Base-by-base conservation (phyloP, 441 rosid genomes). In the Melianthus villosus region DNA sequence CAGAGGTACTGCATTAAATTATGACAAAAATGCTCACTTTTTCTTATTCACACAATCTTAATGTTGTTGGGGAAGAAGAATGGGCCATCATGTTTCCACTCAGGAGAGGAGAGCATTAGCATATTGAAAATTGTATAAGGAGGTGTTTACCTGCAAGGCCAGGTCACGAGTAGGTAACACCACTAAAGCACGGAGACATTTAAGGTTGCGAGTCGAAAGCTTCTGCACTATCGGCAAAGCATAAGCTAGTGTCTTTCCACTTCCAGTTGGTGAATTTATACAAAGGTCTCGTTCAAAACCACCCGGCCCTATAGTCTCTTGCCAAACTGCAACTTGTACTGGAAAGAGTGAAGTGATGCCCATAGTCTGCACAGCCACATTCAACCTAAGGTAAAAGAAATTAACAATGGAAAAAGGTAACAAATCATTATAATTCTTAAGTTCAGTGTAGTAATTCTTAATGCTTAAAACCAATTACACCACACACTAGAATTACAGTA, bases 91-190 rank as follows among this genome's bases (percentile, higher is more conserved):
- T n/a, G n/a, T n/a, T n/a, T n/a, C n/a, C n/a, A n/a, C n/a, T n/a
- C n/a, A n/a, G n/a, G n/a, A n/a, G n/a, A n/a, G n/a, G n/a, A n/a
- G n/a, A n/a, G n/a, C n/a, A n/a, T n/a, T n/a, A n/a, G n/a, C n/a
- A n/a, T n/a, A n/a, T n/a, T n/a, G n/a, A 12, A 40, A 20, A 42
- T 7, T 17, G 34, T 10, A 23, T 2, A 32, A 16, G 18, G 13
- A 47, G 23, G 34, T 15, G 34, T 23, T 18, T 16, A 51, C 97
- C 91, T 87, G 97, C 63, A 78, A 47, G 8, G 93, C 95, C 58
- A 87, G 66, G 63, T 83, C 93, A 40, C 95, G 93, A 1, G 94
- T 80, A 9, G 93, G 95, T 63, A 83, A 64, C 5, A 87, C 94
- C 36, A 80, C 79, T 40, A 87, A 63, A 38, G 97, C 97, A 44